These are phyloP conservation scores for Aphanocladium album DNA, from an alignment of 2,329 filamentous ascomycete genomes.

Conservation along the genomic window DNA sequence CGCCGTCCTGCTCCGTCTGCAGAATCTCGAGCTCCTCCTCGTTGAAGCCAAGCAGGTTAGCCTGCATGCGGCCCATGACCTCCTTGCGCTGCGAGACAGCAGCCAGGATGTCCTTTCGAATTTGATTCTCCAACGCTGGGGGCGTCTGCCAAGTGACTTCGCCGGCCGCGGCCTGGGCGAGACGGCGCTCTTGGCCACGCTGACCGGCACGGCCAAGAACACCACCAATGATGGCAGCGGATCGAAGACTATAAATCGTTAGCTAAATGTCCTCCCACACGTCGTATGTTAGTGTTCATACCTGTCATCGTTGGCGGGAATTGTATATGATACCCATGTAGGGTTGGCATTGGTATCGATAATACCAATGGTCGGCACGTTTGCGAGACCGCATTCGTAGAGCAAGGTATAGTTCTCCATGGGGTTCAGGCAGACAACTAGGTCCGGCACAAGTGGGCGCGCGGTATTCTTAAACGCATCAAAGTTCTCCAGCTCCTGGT, in stretches of 20 bases:
- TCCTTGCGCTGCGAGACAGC: slow-evolving; percentile 29
- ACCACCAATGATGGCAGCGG: slow-evolving; percentile 75
- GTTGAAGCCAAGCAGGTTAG: slow-evolving; percentile 31
- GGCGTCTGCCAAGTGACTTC: slow-evolving; percentile 57
- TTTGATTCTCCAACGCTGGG: slow-evolving; percentile 36
- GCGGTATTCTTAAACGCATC: slow-evolving; percentile 58
- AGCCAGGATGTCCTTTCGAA: slow-evolving; percentile 27
- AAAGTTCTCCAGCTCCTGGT: slow-evolving; percentile 57
- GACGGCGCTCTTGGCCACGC: slow-evolving; percentile 64
- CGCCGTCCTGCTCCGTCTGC: slow-evolving; percentile 21
- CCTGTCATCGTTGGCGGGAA: slow-evolving; percentile 96
- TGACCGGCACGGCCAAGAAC: slow-evolving; percentile 81
- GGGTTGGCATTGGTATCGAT: slow-evolving; percentile 92
- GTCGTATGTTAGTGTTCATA: too few species aligned
- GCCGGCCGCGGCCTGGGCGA: slow-evolving; percentile 57
- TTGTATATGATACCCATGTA: slow-evolving; percentile 91
- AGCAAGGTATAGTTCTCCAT: slow-evolving; percentile 86
- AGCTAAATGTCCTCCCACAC: slow-evolving; percentile 17
- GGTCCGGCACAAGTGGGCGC: slow-evolving; percentile 71
- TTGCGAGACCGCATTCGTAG: slow-evolving; percentile 83
- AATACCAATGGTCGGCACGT: slow-evolving; percentile 89
- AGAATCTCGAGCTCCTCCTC: slow-evolving; percentile 34
- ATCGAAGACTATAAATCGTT: slow-evolving; percentile 60
- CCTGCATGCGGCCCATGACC: slow-evolving; percentile 32
- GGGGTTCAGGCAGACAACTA: slow-evolving; percentile 90